Conservation (phyloP, 2,329 filamentous ascomycete genomes). For the Mycosphaerella arachidis region DNA sequence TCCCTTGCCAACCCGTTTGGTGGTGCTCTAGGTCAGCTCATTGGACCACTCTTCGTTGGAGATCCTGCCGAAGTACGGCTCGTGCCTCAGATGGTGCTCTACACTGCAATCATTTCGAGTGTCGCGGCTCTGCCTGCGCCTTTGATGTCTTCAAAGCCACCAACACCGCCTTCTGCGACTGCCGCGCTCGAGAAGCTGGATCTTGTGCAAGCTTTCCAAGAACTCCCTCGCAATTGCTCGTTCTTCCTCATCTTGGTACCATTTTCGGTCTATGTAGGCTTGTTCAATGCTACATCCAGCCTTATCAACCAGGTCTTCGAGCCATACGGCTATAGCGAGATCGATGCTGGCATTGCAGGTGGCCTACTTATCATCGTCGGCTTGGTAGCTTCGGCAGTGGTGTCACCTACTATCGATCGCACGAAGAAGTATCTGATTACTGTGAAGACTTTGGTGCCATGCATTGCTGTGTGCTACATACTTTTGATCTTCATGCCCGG, state of each 20-base stretch:
- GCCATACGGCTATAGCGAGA: slow-evolving; percentile 79
- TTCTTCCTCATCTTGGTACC: slow-evolving; percentile 77
- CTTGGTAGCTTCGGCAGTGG: slow-evolving; percentile 69
- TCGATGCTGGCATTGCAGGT: slow-evolving; percentile 82
- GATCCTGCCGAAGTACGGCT: slow-evolving; percentile 46
- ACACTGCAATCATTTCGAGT: slow-evolving; percentile 44
- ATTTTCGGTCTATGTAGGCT: slow-evolving; percentile 80
- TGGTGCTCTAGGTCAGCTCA: slow-evolving; percentile 79
- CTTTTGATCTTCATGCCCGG: slow-evolving; percentile 75
- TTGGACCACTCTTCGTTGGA: slow-evolving; percentile 72
- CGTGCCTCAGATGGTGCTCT: slow-evolving; percentile 74
- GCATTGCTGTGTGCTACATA: slow-evolving; percentile 66
- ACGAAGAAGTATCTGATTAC: slow-evolving; percentile 73
- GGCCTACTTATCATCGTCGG: slow-evolving; percentile 86
- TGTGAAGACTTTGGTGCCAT: slow-evolving; percentile 68
- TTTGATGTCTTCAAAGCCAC: slow-evolving; percentile 72
- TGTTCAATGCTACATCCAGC: slow-evolving; percentile 89
- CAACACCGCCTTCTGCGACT: slow-evolving; percentile 70
- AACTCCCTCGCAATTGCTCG: slow-evolving; percentile 54
- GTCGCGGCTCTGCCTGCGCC: slow-evolving; percentile 68
- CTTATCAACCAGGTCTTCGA: slow-evolving; percentile 85
- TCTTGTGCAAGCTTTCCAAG: slow-evolving; percentile 49
- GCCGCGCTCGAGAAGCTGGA: slow-evolving; percentile 53
- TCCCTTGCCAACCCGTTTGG: slow-evolving; percentile 87
- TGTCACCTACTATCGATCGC: slow-evolving; percentile 77